phyloP scores from a whole-genome alignment of 257 asterid genomes.

The Gynochthodes officinalis region DNA sequence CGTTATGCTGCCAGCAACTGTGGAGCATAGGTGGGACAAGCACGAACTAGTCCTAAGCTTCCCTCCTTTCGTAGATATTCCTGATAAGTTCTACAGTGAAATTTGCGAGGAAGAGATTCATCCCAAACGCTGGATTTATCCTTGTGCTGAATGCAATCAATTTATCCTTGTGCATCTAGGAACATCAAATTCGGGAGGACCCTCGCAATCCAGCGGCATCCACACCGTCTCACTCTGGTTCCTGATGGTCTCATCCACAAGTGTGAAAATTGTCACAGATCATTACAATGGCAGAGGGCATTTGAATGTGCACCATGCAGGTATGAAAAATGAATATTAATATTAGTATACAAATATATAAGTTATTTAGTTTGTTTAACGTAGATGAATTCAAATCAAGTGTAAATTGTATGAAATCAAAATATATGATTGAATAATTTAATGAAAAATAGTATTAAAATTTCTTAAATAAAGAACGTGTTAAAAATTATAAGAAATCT shows the following conservation, averaged over 20 bases:
- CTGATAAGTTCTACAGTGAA: constrained; percentile 10
- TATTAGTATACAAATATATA: too few species aligned
- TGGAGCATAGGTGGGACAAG: constrained; percentile 8
- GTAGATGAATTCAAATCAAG: too few species aligned
- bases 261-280: not conserved
- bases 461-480: too few species aligned
- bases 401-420: too few species aligned
- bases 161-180: not conserved
- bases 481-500: too few species aligned
- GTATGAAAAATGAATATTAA: too few species aligned
- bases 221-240: not conserved
- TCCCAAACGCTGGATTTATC: not conserved
- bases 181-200: not conserved
- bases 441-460: too few species aligned
- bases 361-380: too few species aligned
- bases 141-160: not conserved
- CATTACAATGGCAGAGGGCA: not conserved
- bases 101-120: constrained; percentile 9
- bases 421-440: too few species aligned
- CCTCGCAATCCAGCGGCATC: not conserved
- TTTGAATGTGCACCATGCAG: not conserved
- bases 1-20: not conserved
- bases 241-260: too few species aligned
- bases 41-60: not conserved
- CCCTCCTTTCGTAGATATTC: not conserved